A percentile compares a stretch with the other conserved stretches of the same genome.
Evolutionary conservation across 495 filamentous ascomycete genomes (phyloP).

Genomic region (Aspergillus biplanus): DNA sequence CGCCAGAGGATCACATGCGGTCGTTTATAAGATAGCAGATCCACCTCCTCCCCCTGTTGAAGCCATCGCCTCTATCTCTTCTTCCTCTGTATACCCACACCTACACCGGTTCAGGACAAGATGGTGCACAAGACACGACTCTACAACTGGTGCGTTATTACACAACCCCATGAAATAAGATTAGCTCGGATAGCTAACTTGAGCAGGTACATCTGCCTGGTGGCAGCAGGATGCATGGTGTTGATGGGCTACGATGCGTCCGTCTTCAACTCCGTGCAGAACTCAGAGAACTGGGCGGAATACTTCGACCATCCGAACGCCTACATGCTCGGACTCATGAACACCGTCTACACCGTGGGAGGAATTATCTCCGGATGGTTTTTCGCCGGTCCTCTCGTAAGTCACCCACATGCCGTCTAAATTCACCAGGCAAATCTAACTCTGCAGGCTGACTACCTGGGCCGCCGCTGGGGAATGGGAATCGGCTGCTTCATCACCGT

Average conservation of each 20-base stretch:
- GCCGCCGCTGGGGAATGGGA: constrained; percentile 60
- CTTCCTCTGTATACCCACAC: not conserved
- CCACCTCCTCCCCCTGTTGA: too few relatives aligned
- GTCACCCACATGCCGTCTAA: not conserved
- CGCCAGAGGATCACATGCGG: not conserved
- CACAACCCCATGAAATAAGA: not conserved
- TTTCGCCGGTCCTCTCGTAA: constrained; percentile 53
- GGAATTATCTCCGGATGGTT: constrained; percentile 65
- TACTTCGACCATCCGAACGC: constrained; percentile 58
- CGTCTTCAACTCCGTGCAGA: constrained; percentile 67
- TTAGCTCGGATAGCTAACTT: not conserved
- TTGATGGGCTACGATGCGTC: constrained; percentile 68
- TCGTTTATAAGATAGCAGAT: not conserved
- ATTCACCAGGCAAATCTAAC: not conserved
- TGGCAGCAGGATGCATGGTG: constrained; percentile 69
- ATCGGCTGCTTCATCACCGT: constrained; percentile 59
- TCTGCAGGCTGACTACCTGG: constrained; percentile 49
- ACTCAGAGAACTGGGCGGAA: constrained; percentile 57
- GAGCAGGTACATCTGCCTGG: constrained; percentile 61
- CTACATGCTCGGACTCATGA: constrained; percentile 57
- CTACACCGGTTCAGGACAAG: not conserved
- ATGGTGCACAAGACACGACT: constrained; percentile 28
- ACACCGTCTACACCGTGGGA: constrained; percentile 65
- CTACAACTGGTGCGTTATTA: constrained; percentile 37
- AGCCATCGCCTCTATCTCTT: not conserved